Percentiles rank a stretch among this genome's conserved stretches.
Evolutionary conservation across 176 grass and related monocot species (phyloP).

Genomic region (Typha latifolia): DNA sequence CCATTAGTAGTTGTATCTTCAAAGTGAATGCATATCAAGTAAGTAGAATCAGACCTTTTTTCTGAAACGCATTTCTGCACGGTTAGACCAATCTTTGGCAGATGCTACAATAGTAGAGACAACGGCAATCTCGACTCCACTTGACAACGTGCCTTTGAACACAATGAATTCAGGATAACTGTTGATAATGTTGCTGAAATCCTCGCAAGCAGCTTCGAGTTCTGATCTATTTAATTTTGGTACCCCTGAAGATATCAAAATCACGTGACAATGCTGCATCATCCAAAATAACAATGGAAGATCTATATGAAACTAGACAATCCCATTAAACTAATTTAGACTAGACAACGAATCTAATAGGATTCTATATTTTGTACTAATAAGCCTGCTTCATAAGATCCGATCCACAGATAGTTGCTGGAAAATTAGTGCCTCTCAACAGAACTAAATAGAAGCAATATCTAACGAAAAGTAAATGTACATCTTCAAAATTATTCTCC

Average conservation of each 20-base stretch:
- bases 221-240: conserved; percentile 63
- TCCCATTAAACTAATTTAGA: background rate
- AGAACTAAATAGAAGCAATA: too few species aligned
- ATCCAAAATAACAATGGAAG: background rate
- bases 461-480: too few species aligned
- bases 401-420: background rate
- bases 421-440: background rate
- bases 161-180: conserved; percentile 54
- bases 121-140: conserved; percentile 70
- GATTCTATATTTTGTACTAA: background rate
- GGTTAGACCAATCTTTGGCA: conserved; percentile 54
- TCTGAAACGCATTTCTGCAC: conserved; percentile 62
- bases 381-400: background rate
- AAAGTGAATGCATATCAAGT: background rate
- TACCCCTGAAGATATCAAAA: conserved; percentile 38
- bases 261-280: background rate
- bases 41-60: conserved; percentile 49
- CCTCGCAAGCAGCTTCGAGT: conserved; percentile 77
- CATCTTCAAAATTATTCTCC: too few species aligned
- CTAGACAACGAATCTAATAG: background rate
- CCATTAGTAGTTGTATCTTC: background rate
- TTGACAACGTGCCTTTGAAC: conserved; percentile 88
- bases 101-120: conserved; percentile 53
- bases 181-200: conserved; percentile 91
- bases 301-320: background rate